phyloP scores from a whole-genome alignment of 176 grass and related monocot genomes.

The Bromus sterilis region DNA sequence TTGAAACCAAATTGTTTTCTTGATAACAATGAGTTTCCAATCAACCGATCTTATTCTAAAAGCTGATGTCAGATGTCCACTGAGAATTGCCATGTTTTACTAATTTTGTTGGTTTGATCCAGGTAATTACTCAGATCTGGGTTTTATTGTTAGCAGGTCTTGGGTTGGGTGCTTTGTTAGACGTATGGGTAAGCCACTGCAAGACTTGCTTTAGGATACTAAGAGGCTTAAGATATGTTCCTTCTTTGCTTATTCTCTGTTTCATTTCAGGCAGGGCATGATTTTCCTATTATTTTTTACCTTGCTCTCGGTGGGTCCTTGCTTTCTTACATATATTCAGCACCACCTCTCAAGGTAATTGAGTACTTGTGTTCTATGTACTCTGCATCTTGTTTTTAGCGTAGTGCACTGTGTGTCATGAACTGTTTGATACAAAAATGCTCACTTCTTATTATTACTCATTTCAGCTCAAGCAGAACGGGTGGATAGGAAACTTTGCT shows the following conservation, averaged over 20 bases:
- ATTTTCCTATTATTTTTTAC: slow-evolving; percentile 88
- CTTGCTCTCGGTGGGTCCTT: slow-evolving; percentile 95
- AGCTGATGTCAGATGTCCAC: background rate
- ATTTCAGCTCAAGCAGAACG: slow-evolving; percentile 89
- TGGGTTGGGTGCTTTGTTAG: slow-evolving; percentile 82
- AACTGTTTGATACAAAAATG: background rate
- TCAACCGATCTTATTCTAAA: background rate
- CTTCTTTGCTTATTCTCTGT: slow-evolving; percentile 20
- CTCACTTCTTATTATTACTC: background rate
- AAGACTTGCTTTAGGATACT: background rate
- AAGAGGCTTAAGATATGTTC: background rate
- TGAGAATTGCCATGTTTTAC: slow-evolving; percentile 3
- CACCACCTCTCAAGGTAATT: slow-evolving; percentile 89
- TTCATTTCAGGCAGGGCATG: slow-evolving; percentile 79
- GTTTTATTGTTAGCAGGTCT: slow-evolving; percentile 76
- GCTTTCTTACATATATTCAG: slow-evolving; percentile 98
- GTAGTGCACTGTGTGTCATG: slow-evolving; percentile 4
- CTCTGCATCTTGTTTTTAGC: background rate
- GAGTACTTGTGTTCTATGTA: slow-evolving; percentile 7
- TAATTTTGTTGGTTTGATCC: slow-evolving; percentile 18
- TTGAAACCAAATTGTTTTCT: background rate
- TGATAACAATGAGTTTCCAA: background rate
- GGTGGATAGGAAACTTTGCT: slow-evolving; percentile 98
- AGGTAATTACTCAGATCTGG: slow-evolving; percentile 99
- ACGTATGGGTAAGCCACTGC: slow-evolving; percentile 77